Evolutionary conservation across 1,284 basidiomycete genomes (phyloP).

Genomic region (Ustilago curta): DNA sequence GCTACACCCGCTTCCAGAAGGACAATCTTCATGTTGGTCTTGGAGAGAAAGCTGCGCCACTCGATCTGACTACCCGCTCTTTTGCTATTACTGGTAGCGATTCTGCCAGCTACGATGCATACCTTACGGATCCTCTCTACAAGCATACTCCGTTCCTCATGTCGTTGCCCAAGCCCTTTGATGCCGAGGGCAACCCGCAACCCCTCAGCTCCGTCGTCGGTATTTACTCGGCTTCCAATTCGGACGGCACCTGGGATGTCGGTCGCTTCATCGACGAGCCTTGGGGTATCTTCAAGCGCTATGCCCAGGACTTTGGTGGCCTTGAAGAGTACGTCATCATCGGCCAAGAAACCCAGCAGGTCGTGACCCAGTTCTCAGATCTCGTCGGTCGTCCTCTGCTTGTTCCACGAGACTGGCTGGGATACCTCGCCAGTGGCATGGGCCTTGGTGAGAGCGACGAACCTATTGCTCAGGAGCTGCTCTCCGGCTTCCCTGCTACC

Average conservation of each 20-base stretch:
- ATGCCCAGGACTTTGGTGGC: conserved; percentile 70
- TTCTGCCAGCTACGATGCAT: conserved; percentile 71
- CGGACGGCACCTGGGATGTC: conserved; percentile 70
- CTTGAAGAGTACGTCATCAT: conserved; percentile 71
- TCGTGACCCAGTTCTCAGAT: conserved; percentile 66
- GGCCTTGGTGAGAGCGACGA: conserved; percentile 70
- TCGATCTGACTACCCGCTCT: conserved; percentile 68
- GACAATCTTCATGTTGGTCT: conserved; percentile 69
- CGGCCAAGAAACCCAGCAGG: conserved; percentile 67
- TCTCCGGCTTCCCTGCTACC: conserved; percentile 70
- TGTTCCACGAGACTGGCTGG: conserved; percentile 71
- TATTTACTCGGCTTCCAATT: conserved; percentile 70
- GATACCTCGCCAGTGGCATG: conserved; percentile 71
- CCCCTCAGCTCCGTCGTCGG: conserved; percentile 67
- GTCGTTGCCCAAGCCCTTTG: conserved; percentile 60
- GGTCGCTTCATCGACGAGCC: conserved; percentile 70
- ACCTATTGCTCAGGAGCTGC: conserved; percentile 71
- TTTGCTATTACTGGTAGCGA: conserved; percentile 70
- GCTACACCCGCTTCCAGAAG: conserved; percentile 48
- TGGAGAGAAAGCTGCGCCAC: conserved; percentile 71
- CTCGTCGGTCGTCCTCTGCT: conserved; percentile 70
- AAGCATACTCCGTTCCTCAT: conserved; percentile 72
- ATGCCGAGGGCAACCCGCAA: conserved; percentile 42
- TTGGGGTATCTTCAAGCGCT: conserved; percentile 70
- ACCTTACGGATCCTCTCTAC: conserved; percentile 71